Conservation (phyloP, 192 early-diverging fungal genomes). For the Backusella parvicylindrica region DNA sequence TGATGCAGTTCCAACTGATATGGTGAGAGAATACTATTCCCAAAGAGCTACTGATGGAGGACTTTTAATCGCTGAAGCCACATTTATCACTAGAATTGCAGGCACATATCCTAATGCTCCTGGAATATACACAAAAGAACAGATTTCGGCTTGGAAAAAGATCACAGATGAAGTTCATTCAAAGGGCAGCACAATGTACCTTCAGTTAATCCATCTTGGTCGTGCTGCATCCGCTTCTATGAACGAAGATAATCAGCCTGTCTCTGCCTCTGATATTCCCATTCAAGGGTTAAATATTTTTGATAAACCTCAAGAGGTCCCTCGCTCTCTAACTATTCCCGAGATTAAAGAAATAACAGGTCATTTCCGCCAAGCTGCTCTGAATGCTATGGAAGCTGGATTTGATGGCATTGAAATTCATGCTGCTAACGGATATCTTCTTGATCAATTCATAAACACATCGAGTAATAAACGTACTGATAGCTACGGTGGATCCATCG, state of each 20-base stretch:
- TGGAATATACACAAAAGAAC: constrained; percentile 37
- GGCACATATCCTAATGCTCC: constrained; percentile 22
- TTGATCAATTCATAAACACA: constrained; percentile 74
- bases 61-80: constrained; percentile 11
- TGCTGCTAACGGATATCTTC: constrained; percentile 87
- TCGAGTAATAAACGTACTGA: constrained; percentile 73
- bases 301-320: constrained; percentile 8
- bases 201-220: constrained; percentile 47
- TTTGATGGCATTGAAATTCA: constrained; percentile 90
- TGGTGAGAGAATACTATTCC: constrained; percentile 8
- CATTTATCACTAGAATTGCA: not conserved
- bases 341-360: constrained; percentile 9
- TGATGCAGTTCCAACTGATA: not conserved
- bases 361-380: constrained; percentile 44
- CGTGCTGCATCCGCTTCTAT: not conserved
- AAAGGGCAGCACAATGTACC: constrained; percentile 50
- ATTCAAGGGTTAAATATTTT: not conserved
- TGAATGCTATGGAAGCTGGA: constrained; percentile 71
- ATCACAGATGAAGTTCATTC: constrained; percentile 53
- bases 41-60: constrained; percentile 19
- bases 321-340: constrained; percentile 6
- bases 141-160: constrained; percentile 47
- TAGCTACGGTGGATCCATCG: constrained; percentile 16
- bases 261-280: constrained; percentile 21
- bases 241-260: not conserved